Conservation (phyloP, 345 rosid genomes). For the Dimocarpus longan region DNA sequence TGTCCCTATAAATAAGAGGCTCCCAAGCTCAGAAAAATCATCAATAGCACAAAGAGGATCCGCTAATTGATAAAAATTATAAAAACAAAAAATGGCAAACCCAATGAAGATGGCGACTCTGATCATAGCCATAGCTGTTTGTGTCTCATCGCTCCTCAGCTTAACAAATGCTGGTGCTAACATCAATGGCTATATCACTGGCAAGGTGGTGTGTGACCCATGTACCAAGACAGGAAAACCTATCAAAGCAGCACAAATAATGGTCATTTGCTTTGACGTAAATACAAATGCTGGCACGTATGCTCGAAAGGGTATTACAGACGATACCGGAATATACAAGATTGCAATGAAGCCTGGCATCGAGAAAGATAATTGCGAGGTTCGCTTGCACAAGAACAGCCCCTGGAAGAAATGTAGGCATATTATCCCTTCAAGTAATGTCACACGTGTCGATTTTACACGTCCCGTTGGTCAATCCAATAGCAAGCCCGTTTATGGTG, state of each 20-base stretch:
- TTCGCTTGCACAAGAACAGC: not conserved
- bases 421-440: not conserved
- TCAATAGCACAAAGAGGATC: not conserved
- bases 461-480: not conserved
- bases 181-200: not conserved
- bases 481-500: not conserved
- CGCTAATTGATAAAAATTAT: not conserved
- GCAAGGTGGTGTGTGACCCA: not conserved
- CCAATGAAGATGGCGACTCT: not conserved
- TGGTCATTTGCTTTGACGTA: not conserved
- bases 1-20: not conserved
- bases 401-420: not conserved
- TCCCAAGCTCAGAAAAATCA: not conserved
- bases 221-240: not conserved
- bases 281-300: not conserved
- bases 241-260: not conserved
- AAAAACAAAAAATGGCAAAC: not conserved
- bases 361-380: not conserved
- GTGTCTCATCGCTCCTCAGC: not conserved
- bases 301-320: not conserved
- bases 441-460: not conserved
- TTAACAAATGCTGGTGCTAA: not conserved
- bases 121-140: not conserved
- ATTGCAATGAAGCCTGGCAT: not conserved
- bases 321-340: not conserved